Evolutionary conservation across 306 rosid genomes (phyloP).

Genomic region (Lathyrus aphaca): DNA sequence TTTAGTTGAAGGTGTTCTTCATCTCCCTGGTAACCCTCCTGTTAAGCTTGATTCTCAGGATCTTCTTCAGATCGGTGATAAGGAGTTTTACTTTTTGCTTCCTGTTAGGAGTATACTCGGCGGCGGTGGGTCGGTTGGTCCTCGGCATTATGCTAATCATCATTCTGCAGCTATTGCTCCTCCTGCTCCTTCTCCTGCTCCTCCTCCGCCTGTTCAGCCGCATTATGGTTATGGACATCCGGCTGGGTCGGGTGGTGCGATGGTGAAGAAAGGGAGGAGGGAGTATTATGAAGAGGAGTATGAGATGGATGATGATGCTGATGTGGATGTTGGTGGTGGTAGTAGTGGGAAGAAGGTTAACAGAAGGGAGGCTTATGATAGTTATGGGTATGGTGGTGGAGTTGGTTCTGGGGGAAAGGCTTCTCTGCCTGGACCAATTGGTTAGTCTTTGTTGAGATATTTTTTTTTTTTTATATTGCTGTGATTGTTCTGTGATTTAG

Average conservation of each 20-base stretch:
- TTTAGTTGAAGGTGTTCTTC: constrained; percentile 94
- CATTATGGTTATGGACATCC: constrained; percentile 60
- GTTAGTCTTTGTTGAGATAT: constrained; percentile 47
- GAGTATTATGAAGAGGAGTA: constrained; percentile 77
- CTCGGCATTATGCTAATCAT: constrained; percentile 55
- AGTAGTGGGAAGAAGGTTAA: constrained; percentile 68
- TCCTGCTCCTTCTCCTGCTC: background rate
- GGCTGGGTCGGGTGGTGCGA: constrained; percentile 21
- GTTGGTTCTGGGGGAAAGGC: constrained; percentile 70
- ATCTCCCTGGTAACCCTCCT: constrained; percentile 88
- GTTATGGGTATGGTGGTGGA: constrained; percentile 59
- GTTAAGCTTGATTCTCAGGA: constrained; percentile 97
- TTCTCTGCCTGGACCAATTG: constrained; percentile 58
- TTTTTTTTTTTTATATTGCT: background rate
- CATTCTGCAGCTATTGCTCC: background rate
- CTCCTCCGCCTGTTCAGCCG: constrained; percentile 5
- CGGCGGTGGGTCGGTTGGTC: constrained; percentile 56
- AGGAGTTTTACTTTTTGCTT: constrained; percentile 83
- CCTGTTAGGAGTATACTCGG: constrained; percentile 81
- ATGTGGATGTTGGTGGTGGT: constrained; percentile 42
- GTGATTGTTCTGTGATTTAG: constrained; percentile 7
- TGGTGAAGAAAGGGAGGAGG: constrained; percentile 72
- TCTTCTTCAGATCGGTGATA: constrained; percentile 95
- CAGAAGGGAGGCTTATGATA: constrained; percentile 73
- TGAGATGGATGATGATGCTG: constrained; percentile 73